Evolutionary conservation across 1,284 basidiomycete genomes (phyloP), one percentile per base, ranked within the genome.

Genomic region (Microbotryomycetes sp.): DNA sequence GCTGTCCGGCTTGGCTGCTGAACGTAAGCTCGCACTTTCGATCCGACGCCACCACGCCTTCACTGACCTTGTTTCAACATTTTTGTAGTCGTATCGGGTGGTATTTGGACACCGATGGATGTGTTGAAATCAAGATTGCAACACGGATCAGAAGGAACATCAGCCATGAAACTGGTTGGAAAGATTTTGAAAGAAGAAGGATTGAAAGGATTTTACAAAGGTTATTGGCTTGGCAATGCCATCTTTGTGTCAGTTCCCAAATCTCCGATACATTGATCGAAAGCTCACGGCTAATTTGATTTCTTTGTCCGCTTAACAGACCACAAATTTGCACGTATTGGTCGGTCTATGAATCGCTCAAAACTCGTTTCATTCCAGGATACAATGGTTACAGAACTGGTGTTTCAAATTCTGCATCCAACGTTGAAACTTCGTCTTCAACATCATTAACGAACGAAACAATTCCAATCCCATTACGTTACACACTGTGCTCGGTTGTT

Each of bases 51-150:
- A 23, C 22, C 14, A 15, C 25, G 19, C 19, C 14, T 1, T 14
- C 32, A n/a, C n/a, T n/a, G n/a, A n/a, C n/a, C n/a, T n/a, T 32
- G 25, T 6, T 22, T 3, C 1, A 5, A 25, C 9, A 6, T 3
- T 12, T 16, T 5, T 6, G 7, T 52, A 71, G 70, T 71, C 52
- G 67, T 66, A 0, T 69, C 67, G 6, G 70, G 70, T 23, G 65
- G 62, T 0, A 67, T 70, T 48, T 71, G 69, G 70, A 71, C 70
- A 6, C 69, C 70, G 12, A 64, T 70, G 58, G 70, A 71, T 53
- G 70, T 71, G 7, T 59, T 71, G 52, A 71, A 71, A 25, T 66
- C 63, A 6, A 63, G 68, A 6, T 46, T 70, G 6, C 70, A 71
- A 29, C 68, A 64, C 16, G 70, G 70, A 6, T 54, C 59, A 23